A percentile compares a stretch with the other conserved stretches of the same genome.
Evolutionary conservation across 2,329 filamentous ascomycete genomes (phyloP).

Genomic region (Allantophomopsis lycopodina): DNA sequence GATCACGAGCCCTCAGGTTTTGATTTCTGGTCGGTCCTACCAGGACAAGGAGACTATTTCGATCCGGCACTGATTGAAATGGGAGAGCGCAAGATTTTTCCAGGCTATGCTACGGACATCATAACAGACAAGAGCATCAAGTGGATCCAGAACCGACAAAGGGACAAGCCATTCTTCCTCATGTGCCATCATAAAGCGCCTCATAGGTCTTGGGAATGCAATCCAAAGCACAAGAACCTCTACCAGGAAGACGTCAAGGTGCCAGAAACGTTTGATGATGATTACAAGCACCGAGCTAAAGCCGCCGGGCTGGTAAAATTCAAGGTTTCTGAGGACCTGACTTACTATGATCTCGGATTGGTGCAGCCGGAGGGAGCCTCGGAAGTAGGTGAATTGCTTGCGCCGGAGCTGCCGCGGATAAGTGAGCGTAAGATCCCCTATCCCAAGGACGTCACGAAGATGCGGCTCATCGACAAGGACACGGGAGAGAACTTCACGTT

Average conservation of each 20-base stretch:
- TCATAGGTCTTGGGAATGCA: constrained; percentile 35
- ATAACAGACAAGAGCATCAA: constrained; percentile 34
- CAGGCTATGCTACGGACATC: constrained; percentile 35
- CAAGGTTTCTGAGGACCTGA: constrained; percentile 34
- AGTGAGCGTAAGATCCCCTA: constrained; percentile 25
- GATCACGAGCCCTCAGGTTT: constrained; percentile 33
- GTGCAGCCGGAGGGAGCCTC: constrained; percentile 33
- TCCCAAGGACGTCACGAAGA: constrained; percentile 17
- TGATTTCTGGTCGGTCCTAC: constrained; percentile 35
- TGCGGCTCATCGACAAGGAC: constrained; percentile 29
- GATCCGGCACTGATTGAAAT: constrained; percentile 33
- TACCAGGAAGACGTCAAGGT: constrained; percentile 30
- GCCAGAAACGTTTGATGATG: constrained; percentile 36
- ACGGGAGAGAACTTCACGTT: constrained; percentile 32
- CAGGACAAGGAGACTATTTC: constrained; percentile 36
- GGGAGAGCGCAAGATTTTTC: constrained; percentile 15
- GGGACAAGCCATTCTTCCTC: constrained; percentile 30
- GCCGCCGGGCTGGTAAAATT: constrained; percentile 35
- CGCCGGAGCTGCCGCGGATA: constrained; percentile 14
- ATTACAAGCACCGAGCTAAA: constrained; percentile 37
- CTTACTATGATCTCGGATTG: constrained; percentile 34
- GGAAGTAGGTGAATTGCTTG: constrained; percentile 21
- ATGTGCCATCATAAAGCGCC: constrained; percentile 45
- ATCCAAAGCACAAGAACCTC: constrained; percentile 31
- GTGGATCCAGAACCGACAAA: constrained; percentile 23